phyloP scores from a whole-genome alignment of 2,329 filamentous ascomycete species.

The Aureobasidium sp. region DNA sequence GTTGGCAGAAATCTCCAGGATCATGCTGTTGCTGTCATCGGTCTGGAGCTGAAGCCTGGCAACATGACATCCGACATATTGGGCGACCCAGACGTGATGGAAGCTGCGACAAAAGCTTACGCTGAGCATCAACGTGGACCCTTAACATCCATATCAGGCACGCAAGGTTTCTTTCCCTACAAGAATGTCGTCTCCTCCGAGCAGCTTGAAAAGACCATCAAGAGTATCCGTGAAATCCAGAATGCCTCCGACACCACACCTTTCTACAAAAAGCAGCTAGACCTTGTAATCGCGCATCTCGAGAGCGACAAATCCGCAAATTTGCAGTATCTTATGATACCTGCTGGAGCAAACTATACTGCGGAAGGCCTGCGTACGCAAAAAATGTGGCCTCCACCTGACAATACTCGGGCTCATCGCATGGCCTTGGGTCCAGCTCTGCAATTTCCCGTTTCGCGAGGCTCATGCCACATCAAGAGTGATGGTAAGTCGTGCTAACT shows the following conservation, averaged over 20 bases:
- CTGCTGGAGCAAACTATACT: conserved; percentile 22
- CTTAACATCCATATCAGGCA: conserved; percentile 27
- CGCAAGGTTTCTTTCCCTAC: conserved; percentile 33
- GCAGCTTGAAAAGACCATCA: conserved; percentile 28
- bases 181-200: conserved; percentile 28
- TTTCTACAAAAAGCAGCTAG: conserved; percentile 32
- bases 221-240: conserved; percentile 25
- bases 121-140: conserved; percentile 28
- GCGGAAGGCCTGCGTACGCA: conserved; percentile 27
- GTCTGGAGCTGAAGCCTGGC: conserved; percentile 25
- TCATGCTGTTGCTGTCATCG: conserved; percentile 19
- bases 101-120: conserved; percentile 28
- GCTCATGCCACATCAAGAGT: conserved; percentile 28
- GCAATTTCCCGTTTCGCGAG: conserved; percentile 28
- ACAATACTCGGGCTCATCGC: conserved; percentile 20
- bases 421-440: conserved; percentile 26
- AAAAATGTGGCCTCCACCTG: conserved; percentile 23
- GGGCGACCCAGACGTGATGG: conserved; percentile 28
- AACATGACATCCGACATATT: conserved; percentile 26
- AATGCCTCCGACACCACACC: conserved; percentile 21
- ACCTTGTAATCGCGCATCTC: conserved; percentile 30
- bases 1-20: conserved; percentile 33
- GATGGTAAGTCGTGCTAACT: conserved; percentile 12
- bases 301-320: conserved; percentile 32
- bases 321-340: conserved; percentile 31